A percentile compares a stretch with the other conserved stretches of the same genome.
These are phyloP conservation scores for Acidomyces sp. DNA, from an alignment of 495 filamentous ascomycete species.

Conservation along the genomic window DNA sequence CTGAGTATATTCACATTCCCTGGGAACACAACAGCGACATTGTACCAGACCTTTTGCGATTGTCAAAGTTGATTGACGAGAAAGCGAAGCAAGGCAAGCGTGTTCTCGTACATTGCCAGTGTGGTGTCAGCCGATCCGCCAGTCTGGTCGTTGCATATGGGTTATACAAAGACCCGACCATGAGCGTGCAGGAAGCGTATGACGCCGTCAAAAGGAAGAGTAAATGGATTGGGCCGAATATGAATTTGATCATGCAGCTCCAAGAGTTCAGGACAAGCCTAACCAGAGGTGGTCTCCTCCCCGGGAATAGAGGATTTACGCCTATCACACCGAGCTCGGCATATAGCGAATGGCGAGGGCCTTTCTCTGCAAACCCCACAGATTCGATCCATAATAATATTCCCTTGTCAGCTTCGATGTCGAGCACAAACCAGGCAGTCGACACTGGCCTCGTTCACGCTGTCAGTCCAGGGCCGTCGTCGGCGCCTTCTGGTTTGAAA, in stretches of 20 bases:
- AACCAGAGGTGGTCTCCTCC: constrained; percentile 27
- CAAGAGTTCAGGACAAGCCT: constrained; percentile 78
- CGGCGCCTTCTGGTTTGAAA: constrained; percentile 19
- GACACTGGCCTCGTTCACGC: background rate
- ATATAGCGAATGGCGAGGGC: constrained; percentile 15
- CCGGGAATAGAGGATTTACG: constrained; percentile 11
- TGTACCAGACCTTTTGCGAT: constrained; percentile 61
- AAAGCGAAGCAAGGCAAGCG: constrained; percentile 67
- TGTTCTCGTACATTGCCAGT: constrained; percentile 87
- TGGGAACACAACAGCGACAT: constrained; percentile 99
- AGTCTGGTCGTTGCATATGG: constrained; percentile 94
- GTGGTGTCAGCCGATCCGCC: constrained; percentile 91
- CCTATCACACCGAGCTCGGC: constrained; percentile 19
- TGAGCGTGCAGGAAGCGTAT: constrained; percentile 89
- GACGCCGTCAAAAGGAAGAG: constrained; percentile 78
- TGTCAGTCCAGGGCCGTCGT: constrained; percentile 18
- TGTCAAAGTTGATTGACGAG: constrained; percentile 82
- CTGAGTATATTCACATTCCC: constrained; percentile 88
- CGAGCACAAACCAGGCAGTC: constrained; percentile 1
- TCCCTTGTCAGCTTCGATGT: constrained; percentile 6
- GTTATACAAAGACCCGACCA: constrained; percentile 72
- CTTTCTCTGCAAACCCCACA: constrained; percentile 5
- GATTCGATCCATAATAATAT: background rate
- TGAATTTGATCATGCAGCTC: constrained; percentile 94
- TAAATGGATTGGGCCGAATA: constrained; percentile 94